Evolutionary conservation across 345 rosid species (phyloP), one percentile per base, ranked within the genome.

Genomic region (Hypericum perforatum): DNA sequence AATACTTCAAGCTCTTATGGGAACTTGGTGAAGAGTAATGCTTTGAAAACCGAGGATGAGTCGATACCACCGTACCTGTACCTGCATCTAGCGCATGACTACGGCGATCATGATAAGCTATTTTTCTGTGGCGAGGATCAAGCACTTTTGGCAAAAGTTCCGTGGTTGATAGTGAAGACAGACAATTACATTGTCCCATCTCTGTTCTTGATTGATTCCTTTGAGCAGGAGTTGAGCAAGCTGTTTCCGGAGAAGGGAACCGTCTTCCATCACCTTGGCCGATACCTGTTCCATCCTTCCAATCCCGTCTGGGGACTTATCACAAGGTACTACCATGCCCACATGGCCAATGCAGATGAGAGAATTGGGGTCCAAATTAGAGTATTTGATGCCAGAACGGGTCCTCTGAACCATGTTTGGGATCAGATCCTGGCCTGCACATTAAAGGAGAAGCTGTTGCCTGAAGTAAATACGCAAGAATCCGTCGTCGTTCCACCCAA

Each of bases 401-500:
- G 64, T 41, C 70, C 64, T 36, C 43, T 59, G 36, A 59, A 65
- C 37, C 52, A 65, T 43, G 64, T 65, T 14, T 53, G 53, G 64
- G 64, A 65, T 65, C 70, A 65, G 54, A 53, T 65, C 48, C 48
- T 65, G 49, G 64, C 64, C 0, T 65, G 70, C 37, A 65, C 60
- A 15, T 47, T 59, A 51, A 59, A 42, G 55, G 55, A 59, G 56
- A 65, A 59, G 16, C 12, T 65, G 38, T 49, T 65, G 56, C 64
- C 70, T 7, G 56, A 22, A 12, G 52, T 65, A 53, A 60, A 65
- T 37, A 46, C 37, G 43, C 69, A 36, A 47, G 63, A 59, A 52
- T 46, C 59, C 12, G 38, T 41, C 8, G 41, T 45, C 43, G 8
- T 7, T 36, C 36, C 36, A 5, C 16, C 54, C n/a, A 51, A 47